Percentiles rank a stretch among this genome's conserved stretches.
Conservation (phyloP, 257 asterid species). For the Dorcoceras hygrometricum region DNA sequence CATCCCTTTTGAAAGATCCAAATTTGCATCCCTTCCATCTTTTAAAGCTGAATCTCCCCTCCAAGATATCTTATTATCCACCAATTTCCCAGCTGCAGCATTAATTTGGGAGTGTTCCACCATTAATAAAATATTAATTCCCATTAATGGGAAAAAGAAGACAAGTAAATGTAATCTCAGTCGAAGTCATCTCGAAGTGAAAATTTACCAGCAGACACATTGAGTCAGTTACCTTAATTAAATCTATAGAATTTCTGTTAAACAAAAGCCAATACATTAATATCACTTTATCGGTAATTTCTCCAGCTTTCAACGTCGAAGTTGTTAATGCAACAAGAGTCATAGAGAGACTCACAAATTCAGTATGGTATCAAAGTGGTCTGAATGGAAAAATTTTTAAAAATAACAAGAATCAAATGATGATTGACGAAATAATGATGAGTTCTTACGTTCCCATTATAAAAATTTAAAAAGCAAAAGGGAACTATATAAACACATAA, state of each 20-base stretch:
- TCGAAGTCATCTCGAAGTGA: background rate
- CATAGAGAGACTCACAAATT: background rate
- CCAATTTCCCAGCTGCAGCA: slow-evolving; percentile 87
- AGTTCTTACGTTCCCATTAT: background rate
- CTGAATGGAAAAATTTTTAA: background rate
- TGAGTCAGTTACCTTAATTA: background rate
- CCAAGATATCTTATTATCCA: slow-evolving; percentile 57
- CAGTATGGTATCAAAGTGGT: background rate
- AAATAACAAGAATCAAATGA: too few species aligned
- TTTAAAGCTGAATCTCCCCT: slow-evolving; percentile 73
- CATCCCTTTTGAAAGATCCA: slow-evolving; percentile 91
- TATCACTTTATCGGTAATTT: background rate
- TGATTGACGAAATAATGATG: background rate
- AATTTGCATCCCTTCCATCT: slow-evolving; percentile 65
- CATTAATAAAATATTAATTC: too few species aligned
- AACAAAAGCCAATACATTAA: background rate
- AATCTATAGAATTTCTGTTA: background rate
- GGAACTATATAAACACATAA: background rate
- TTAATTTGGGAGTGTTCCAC: slow-evolving; percentile 1
- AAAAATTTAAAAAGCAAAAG: background rate
- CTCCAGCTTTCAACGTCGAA: background rate
- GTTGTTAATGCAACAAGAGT: background rate
- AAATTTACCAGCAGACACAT: background rate
- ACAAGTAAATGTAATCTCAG: background rate
- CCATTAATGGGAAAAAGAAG: background rate